Base-by-base conservation (phyloP, 441 rosid species). In the Rhodomyrtus psidioides region DNA sequence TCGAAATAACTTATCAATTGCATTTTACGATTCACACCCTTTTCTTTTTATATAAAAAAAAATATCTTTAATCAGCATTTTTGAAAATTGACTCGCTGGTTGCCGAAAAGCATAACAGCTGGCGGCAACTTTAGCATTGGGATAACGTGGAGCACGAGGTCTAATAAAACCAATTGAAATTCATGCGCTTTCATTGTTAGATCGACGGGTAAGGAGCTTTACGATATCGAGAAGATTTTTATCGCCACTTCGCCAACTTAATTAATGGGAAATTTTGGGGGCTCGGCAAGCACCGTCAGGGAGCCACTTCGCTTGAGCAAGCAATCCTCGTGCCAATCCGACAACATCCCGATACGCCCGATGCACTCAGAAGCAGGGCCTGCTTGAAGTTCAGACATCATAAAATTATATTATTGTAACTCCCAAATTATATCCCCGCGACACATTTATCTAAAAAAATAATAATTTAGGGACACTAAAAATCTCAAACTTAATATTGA, bases 31-130 rank as follows among this genome's bases (percentile, higher is more conserved):
- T 28, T 60, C 74, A 30, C 0, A 21, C 6, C 8, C 8, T 6
- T 6, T 9, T 8, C 6, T 0, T 3, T 8, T 0, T 1, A 4
- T 3, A 17, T 59, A 9, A 2, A 2, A 34, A 34, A 34, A 34
- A 4, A 34, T 21, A 30, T 30, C 46, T 34, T 13, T 17, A 9
- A 30, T 65, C 24, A 39, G 13, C 9, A 30, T 30, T 30, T 30
- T 62, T 30, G 26, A 30, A 65, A 65, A 65, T 65, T 34, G 34
- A 27, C 34, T 7, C 42, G 74, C 74, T 10, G 74, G 44, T 62
- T 9, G 4, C 24, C 44, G 44, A 17, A 62, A 30, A 30, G 75
- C 44, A 30, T 21, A 30, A 21, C 9, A 34, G 75, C 75, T 62
- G 75, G 75, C 75, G 17, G 75, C 44, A 24, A 9, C 17, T 23